Evolutionary conservation across 768 basidiomycete species (phyloP).

Genomic region (Phanerodontia chrysosporium): DNA sequence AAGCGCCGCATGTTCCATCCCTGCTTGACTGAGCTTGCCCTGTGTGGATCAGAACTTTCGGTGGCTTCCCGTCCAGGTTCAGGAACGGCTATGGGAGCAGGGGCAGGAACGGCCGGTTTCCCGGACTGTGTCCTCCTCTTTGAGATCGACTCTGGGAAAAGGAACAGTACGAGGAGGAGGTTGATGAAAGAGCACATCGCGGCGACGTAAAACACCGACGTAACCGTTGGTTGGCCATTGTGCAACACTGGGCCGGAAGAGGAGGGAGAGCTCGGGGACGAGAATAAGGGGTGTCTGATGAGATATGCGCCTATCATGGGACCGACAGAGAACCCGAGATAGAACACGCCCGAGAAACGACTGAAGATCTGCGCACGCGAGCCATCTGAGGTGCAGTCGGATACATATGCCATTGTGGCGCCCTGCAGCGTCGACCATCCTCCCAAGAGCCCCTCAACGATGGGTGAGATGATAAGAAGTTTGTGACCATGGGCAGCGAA

Average conservation of each 20-base stretch:
- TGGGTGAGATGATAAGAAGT: slow-evolving; percentile 71
- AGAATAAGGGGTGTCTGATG: slow-evolving; percentile 40
- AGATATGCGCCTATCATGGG: slow-evolving; percentile 62
- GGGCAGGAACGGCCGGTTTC: slow-evolving; percentile 29
- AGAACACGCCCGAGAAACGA: slow-evolving; percentile 72
- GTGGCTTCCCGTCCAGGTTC: background rate
- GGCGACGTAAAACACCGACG: slow-evolving; percentile 52
- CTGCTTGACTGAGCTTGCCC: background rate
- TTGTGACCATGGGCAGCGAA: slow-evolving; percentile 65
- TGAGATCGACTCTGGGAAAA: slow-evolving; percentile 45
- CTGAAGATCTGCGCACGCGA: slow-evolving; percentile 59
- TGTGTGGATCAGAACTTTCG: background rate
- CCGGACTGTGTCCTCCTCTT: slow-evolving; percentile 40
- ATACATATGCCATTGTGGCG: slow-evolving; percentile 66
- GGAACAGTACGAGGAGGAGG: slow-evolving; percentile 55
- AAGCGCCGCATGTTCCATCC: slow-evolving; percentile 33
- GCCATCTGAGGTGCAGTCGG: slow-evolving; percentile 78
- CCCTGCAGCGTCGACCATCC: slow-evolving; percentile 66
- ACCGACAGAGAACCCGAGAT: slow-evolving; percentile 73
- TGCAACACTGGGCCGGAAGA: slow-evolving; percentile 14
- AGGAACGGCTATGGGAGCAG: slow-evolving; percentile 6
- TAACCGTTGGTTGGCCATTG: slow-evolving; percentile 36
- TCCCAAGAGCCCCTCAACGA: slow-evolving; percentile 77
- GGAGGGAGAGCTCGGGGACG: slow-evolving; percentile 21
- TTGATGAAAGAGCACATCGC: slow-evolving; percentile 41